A percentile compares a stretch with the other conserved stretches of the same genome.
Evolutionary conservation across 768 basidiomycete genomes (phyloP).

Genomic region (Tricholomella constricta): DNA sequence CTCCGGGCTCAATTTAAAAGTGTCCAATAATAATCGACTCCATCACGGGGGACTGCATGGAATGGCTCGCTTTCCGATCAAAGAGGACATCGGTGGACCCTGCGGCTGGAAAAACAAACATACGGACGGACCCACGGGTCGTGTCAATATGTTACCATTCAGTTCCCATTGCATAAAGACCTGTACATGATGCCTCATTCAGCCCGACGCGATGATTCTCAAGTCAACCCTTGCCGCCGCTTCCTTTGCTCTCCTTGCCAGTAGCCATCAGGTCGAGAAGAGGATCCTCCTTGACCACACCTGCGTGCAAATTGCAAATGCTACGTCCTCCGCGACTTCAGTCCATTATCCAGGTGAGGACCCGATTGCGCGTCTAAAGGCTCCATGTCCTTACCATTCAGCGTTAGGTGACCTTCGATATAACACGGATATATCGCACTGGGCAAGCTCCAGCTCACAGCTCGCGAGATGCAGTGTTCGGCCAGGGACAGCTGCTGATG

Average conservation of each 20-base stretch:
- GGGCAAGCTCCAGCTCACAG: conserved; percentile 52
- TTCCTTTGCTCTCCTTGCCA: background rate
- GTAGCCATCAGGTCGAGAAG: background rate
- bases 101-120: too few species aligned
- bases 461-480: conserved; percentile 55
- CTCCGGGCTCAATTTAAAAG: too few species aligned
- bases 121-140: too few species aligned
- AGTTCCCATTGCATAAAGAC: too few species aligned
- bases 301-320: conserved; percentile 38
- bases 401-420: conserved; percentile 33
- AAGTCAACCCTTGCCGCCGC: background rate
- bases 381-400: background rate
- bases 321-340: conserved; percentile 44
- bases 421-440: conserved; percentile 46
- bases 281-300: conserved; percentile 19
- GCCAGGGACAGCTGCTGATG: conserved; percentile 54
- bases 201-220: background rate
- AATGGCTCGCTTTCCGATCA: too few species aligned
- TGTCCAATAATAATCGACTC: too few species aligned
- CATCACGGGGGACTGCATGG: too few species aligned
- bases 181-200: too few species aligned
- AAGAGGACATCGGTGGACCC: too few species aligned
- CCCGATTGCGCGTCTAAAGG: background rate
- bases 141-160: too few species aligned
- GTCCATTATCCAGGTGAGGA: conserved; percentile 45